phyloP scores from a whole-genome alignment of 768 basidiomycete species.

The Pleurotus eryngii region DNA sequence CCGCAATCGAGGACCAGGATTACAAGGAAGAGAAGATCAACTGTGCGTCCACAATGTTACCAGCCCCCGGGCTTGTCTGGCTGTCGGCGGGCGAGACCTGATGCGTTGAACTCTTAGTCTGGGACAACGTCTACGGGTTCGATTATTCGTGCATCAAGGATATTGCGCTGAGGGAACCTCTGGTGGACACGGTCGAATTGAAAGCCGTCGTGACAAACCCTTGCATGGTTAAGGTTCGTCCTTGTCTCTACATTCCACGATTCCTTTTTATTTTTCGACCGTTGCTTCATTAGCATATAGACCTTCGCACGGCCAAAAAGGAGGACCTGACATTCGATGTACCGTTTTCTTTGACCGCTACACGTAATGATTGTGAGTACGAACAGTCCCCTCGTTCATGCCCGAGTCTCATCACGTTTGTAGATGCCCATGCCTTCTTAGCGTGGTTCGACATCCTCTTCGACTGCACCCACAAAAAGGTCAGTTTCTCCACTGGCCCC shows the following conservation, averaged over 20 bases:
- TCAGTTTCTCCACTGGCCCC: slow-evolving; percentile 95
- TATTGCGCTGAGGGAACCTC: slow-evolving; percentile 91
- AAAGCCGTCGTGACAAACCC: slow-evolving; percentile 95
- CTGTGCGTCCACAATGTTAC: slow-evolving; percentile 54
- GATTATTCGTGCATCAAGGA: slow-evolving; percentile 99
- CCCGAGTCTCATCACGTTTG: slow-evolving; percentile 1
- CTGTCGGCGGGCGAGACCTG: slow-evolving; percentile 5
- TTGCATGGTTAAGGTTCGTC: slow-evolving; percentile 75
- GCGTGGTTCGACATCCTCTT: slow-evolving; percentile 99
- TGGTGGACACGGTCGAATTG: slow-evolving; percentile 98
- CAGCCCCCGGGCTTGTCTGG: neutral
- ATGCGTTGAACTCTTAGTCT: slow-evolving; percentile 56
- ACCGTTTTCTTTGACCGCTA: slow-evolving; percentile 76
- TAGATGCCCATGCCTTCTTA: slow-evolving; percentile 96
- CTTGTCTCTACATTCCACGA: neutral
- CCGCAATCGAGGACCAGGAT: slow-evolving; percentile 98
- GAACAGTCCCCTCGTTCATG: slow-evolving; percentile 1
- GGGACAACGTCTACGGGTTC: slow-evolving; percentile 99
- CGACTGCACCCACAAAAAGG: slow-evolving; percentile 92
- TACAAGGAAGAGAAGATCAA: slow-evolving; percentile 99
- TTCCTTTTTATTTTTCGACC: slow-evolving; percentile 6
- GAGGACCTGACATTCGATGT: slow-evolving; percentile 88
- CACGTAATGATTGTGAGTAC: slow-evolving; percentile 87
- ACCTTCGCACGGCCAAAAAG: slow-evolving; percentile 89
- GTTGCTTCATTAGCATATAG: slow-evolving; percentile 59